Evolutionary conservation across 306 rosid species (phyloP).

Genomic region (Dryas drummondii): DNA sequence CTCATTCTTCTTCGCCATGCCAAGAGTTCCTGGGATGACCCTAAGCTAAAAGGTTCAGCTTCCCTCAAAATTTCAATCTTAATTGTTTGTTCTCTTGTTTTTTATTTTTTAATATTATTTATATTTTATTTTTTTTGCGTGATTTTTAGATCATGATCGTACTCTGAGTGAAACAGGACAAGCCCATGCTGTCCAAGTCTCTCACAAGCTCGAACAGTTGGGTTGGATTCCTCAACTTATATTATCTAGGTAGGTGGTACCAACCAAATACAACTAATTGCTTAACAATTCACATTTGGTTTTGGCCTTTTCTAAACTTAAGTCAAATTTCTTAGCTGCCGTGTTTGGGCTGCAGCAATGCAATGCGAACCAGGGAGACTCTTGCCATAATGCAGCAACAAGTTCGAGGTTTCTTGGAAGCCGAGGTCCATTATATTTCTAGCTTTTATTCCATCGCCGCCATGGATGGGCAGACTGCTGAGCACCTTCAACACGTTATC

Average conservation of each 20-base stretch:
- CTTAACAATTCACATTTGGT: slow-evolving; percentile 11
- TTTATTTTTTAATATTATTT: not conserved
- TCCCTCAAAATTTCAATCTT: not conserved
- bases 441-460: slow-evolving; percentile 97
- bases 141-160: slow-evolving; percentile 76
- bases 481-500: slow-evolving; percentile 79
- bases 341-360: slow-evolving; percentile 57
- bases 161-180: slow-evolving; percentile 83
- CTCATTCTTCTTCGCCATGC: slow-evolving; percentile 96
- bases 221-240: slow-evolving; percentile 98
- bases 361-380: slow-evolving; percentile 78
- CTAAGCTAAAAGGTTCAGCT: slow-evolving; percentile 60
- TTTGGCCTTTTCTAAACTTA: not conserved
- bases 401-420: slow-evolving; percentile 61
- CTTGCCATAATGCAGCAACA: slow-evolving; percentile 84
- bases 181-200: slow-evolving; percentile 63
- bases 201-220: slow-evolving; percentile 69
- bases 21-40: slow-evolving; percentile 64
- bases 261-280: slow-evolving; percentile 7
- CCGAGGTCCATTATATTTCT: slow-evolving; percentile 81
- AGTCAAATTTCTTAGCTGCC: slow-evolving; percentile 19
- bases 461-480: slow-evolving; percentile 99
- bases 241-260: slow-evolving; percentile 59
- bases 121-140: not conserved
- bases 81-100: not conserved